These are phyloP conservation scores for Cyberlindnera galapagoensis DNA, from an alignment of 805 yeast species.

Conservation along the genomic window DNA sequence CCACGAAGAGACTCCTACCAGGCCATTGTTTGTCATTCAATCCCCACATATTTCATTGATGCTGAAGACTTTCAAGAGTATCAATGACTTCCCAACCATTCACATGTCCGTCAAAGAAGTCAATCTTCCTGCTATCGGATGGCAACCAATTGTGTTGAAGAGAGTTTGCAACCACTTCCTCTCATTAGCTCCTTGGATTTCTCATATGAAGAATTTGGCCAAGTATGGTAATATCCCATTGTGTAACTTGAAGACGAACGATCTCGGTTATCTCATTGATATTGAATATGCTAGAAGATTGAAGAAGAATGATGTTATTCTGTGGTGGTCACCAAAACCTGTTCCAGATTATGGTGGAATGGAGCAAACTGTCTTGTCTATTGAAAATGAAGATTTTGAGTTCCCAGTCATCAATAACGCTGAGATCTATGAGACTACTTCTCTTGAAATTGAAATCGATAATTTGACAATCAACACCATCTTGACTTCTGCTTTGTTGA, in stretches of 20 bases:
- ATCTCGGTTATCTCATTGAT: conserved; percentile 75
- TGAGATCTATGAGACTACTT: conserved; percentile 71
- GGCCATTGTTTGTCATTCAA: conserved; percentile 62
- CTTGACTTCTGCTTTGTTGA: conserved; percentile 73
- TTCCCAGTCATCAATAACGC: conserved; percentile 73
- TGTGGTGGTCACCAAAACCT: conserved; percentile 91
- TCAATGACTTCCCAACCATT: conserved; percentile 56
- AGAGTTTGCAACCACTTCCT: conserved; percentile 65
- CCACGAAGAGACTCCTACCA: conserved; percentile 62
- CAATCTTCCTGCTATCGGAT: conserved; percentile 66
- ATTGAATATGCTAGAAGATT: conserved; percentile 79
- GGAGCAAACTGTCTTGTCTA: conserved; percentile 49
- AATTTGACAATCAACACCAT: conserved; percentile 84
- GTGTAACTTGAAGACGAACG: conserved; percentile 77
- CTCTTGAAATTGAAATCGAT: conserved; percentile 69
- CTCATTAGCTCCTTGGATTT: conserved; percentile 67
- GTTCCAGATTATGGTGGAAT: conserved; percentile 80
- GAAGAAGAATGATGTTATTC: conserved; percentile 53
- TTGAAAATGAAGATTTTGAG: conserved; percentile 52
- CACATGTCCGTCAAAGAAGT: conserved; percentile 53
- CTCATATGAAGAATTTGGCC: conserved; percentile 57
- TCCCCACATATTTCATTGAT: conserved; percentile 55
- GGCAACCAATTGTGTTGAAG: conserved; percentile 67
- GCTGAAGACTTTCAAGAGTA: conserved; percentile 36
- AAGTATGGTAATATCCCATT: conserved; percentile 76